phyloP scores from a whole-genome alignment of 2,329 filamentous ascomycete species.

The Phialemoniopsis sp. region DNA sequence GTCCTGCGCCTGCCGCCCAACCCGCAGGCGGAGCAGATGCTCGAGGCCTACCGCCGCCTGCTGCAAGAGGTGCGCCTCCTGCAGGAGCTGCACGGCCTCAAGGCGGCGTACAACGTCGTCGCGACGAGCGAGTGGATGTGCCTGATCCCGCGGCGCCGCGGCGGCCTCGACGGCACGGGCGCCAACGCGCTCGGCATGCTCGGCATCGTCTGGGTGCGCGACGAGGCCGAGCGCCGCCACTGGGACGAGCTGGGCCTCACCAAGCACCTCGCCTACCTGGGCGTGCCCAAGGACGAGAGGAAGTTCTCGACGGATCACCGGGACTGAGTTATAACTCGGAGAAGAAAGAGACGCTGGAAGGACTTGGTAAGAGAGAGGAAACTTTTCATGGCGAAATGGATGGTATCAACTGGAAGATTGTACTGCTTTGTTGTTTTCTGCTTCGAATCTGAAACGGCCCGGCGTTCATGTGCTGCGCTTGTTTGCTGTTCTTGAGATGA shows the following conservation, averaged over 20 bases:
- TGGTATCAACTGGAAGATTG: no score
- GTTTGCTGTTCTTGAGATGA: no score
- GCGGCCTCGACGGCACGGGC: slow-evolving; percentile 15
- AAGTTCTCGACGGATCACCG: no score
- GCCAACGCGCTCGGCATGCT: slow-evolving; percentile 28
- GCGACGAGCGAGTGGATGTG: slow-evolving; percentile 23
- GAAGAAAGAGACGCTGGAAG: no score
- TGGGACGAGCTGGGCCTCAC: slow-evolving; percentile 18
- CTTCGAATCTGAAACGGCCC: no score
- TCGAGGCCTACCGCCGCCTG: slow-evolving; percentile 12
- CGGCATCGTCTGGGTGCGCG: slow-evolving; percentile 23
- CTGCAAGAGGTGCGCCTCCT: slow-evolving; percentile 8
- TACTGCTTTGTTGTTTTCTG: no score
- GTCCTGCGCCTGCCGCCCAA: slow-evolving; percentile 7
- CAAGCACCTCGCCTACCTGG: slow-evolving; percentile 10
- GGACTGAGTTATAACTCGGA: no score
- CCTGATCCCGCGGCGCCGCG: slow-evolving; percentile 23
- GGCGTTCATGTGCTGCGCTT: no score
- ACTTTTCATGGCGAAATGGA: no score
- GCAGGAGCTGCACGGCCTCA: slow-evolving; percentile 9
- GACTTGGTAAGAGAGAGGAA: no score
- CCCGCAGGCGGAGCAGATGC: slow-evolving; percentile 5
- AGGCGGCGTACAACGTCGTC: slow-evolving; percentile 24
- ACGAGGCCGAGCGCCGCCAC: slow-evolving; percentile 14
- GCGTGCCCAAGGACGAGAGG: no score